Evolutionary conservation across 805 yeast genomes (phyloP).

Genomic region (Millerozyma miso): DNA sequence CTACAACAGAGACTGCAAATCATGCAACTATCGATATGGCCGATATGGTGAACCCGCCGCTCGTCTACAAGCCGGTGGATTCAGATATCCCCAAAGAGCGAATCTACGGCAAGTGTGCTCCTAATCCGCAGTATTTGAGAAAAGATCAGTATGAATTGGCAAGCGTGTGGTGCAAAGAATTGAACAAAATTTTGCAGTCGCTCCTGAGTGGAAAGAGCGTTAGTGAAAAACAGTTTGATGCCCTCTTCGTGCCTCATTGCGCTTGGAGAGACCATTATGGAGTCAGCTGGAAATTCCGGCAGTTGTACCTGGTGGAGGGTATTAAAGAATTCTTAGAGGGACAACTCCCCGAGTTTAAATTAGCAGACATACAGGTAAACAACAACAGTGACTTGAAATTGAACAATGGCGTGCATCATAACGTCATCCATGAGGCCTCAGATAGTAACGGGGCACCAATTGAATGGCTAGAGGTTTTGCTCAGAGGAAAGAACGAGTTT

Average conservation of each 20-base stretch:
- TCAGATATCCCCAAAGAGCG: conserved; percentile 10
- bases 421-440: conserved; percentile 22
- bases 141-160: conserved; percentile 19
- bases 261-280: conserved; percentile 38
- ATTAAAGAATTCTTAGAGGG: conserved; percentile 16
- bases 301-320: conserved; percentile 24
- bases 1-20: neutral
- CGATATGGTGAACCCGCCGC: conserved; percentile 13
- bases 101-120: conserved; percentile 16
- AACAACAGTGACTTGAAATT: conserved; percentile 21
- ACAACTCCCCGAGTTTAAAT: conserved; percentile 13
- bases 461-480: conserved; percentile 31
- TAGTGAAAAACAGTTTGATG: conserved; percentile 9
- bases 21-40: conserved; percentile 12
- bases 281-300: conserved; percentile 28
- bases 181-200: conserved; percentile 17
- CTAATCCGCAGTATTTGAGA: conserved; percentile 21
- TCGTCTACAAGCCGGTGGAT: conserved; percentile 10
- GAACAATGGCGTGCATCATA: conserved; percentile 25
- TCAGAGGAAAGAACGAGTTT: conserved; percentile 24
- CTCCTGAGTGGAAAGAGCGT: neutral
- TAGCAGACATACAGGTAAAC: conserved; percentile 25
- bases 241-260: conserved; percentile 17
- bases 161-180: conserved; percentile 24
- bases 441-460: conserved; percentile 21